These are phyloP conservation scores for Ophiostoma himal-ulmi DNA, from an alignment of 2,329 filamentous ascomycete species.

Conservation along the genomic window DNA sequence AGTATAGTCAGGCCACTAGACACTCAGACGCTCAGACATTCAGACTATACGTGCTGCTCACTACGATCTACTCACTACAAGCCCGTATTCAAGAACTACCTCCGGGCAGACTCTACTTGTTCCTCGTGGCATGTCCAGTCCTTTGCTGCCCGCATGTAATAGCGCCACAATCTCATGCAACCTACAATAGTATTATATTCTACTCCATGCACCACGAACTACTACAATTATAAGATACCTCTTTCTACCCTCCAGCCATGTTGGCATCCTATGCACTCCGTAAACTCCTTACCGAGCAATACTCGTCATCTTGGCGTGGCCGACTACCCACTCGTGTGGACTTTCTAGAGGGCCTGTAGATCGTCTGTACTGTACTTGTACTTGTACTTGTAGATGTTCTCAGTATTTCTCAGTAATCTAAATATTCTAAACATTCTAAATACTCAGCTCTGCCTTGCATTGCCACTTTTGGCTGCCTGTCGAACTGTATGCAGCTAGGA, in stretches of 20 bases:
- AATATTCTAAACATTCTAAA: neutral
- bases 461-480: neutral
- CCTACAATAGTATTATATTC: neutral
- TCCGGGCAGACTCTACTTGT: neutral
- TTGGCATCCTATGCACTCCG: neutral
- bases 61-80: no score
- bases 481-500: neutral
- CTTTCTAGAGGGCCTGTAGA: neutral
- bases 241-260: no score
- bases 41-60: no score
- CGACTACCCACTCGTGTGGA: neutral
- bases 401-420: no score
- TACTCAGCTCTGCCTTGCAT: neutral
- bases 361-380: neutral
- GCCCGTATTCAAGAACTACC: no score
- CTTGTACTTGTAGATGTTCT: neutral
- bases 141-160: neutral
- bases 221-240: no score
- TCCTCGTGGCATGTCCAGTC: neutral
- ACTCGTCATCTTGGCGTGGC: neutral
- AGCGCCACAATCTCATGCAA: constrained; percentile 1
- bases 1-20: no score
- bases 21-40: no score
- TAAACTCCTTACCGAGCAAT: neutral
- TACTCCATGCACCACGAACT: no score